Evolutionary conservation across 78 protist genomes (phyloP).

Genomic region (Parvularia atlantis): DNA sequence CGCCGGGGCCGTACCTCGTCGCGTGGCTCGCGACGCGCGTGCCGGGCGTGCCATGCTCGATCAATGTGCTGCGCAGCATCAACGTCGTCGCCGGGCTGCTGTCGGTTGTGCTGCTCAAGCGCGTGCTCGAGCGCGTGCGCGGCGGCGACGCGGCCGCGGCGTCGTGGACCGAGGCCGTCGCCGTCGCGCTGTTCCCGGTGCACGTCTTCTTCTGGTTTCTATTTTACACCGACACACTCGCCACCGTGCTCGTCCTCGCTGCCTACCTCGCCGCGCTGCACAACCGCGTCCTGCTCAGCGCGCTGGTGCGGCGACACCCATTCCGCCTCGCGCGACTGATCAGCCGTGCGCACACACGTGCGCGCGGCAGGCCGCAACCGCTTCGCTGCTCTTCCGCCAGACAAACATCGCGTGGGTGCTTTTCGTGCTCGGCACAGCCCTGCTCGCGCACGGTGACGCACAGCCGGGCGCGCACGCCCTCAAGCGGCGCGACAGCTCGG

Average conservation of each 20-base stretch:
- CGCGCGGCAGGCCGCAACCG: background rate
- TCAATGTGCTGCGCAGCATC: no score
- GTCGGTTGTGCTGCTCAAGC: no score
- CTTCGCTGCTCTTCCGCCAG: conserved; percentile 23
- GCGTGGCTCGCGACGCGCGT: no score
- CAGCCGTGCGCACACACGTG: background rate
- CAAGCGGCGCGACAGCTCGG: background rate
- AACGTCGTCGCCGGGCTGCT: no score
- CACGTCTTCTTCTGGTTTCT: conserved; percentile 31
- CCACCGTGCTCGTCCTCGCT: background rate
- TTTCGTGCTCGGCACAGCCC: background rate
- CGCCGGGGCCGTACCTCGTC: conserved; percentile 18
- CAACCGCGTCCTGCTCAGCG: background rate
- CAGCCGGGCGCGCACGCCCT: background rate
- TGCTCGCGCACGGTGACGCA: background rate
- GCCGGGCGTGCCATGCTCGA: no score
- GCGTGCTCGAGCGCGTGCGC: no score
- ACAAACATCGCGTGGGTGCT: conserved; percentile 39
- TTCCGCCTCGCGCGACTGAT: background rate
- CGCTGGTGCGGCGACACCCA: background rate
- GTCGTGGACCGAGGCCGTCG: conserved; percentile 4
- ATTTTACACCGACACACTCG: conserved; percentile 40
- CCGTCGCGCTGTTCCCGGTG: conserved; percentile 1
- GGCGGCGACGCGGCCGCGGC: no score
- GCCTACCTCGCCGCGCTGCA: background rate